Conservation (phyloP, 495 filamentous ascomycete genomes). For the Filosporella fistucella region DNA sequence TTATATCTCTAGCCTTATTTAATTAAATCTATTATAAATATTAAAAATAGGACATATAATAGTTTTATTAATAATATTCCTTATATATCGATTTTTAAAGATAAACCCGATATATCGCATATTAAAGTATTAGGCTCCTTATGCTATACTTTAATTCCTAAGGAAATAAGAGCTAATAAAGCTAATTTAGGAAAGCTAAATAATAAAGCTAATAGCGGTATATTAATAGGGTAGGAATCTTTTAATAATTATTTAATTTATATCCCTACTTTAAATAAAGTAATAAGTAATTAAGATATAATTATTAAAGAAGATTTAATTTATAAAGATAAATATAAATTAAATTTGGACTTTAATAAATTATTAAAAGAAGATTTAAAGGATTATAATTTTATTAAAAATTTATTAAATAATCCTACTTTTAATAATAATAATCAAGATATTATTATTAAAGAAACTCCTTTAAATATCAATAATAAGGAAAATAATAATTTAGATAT, state of each 20-base stretch:
- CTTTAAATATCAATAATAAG: neutral
- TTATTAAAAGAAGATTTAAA: neutral
- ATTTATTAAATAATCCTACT: neutral
- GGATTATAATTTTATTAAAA: neutral
- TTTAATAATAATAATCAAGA: neutral
- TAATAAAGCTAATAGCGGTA: slow-evolving; percentile 7
- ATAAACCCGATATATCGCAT: slow-evolving; percentile 6
- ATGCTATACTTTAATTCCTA: slow-evolving; percentile 2
- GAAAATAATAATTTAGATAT: neutral
- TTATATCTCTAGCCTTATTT: slow-evolving; percentile 10
- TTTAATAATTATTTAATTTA: slow-evolving; percentile 13
- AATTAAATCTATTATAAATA: slow-evolving; percentile 4
- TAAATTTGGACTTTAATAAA: slow-evolving; percentile 6
- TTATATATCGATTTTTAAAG: neutral
- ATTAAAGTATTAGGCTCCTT: slow-evolving; percentile 9
- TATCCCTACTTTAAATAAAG: slow-evolving; percentile 9
- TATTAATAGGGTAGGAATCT: slow-evolving; percentile 6
- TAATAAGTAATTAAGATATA: slow-evolving; percentile 6
- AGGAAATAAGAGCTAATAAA: neutral
- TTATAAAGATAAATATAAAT: slow-evolving; percentile 8
- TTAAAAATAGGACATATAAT: slow-evolving; percentile 15
- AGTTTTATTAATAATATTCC: slow-evolving; percentile 7
- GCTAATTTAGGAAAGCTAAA: slow-evolving; percentile 4
- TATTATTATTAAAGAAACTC: neutral
- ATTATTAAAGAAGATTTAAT: slow-evolving; percentile 10